A percentile compares a stretch with the other conserved stretches of the same genome.
Evolutionary conservation across 768 basidiomycete species (phyloP).

Genomic region (Boletus sensibilis): DNA sequence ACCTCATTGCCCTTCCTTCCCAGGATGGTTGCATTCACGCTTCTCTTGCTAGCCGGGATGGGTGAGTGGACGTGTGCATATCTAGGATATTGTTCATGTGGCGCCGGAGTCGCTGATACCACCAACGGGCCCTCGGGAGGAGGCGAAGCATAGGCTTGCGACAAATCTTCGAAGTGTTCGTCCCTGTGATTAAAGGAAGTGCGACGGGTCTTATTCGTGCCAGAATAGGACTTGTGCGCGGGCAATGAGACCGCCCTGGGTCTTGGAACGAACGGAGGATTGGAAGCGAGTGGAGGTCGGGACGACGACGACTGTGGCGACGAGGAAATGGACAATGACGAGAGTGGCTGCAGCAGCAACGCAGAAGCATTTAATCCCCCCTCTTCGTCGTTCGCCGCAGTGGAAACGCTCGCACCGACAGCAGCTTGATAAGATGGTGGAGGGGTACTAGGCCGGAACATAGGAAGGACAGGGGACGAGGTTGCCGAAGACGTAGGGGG

Average conservation of each 20-base stretch:
- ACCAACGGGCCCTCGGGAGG: slow-evolving; percentile 30
- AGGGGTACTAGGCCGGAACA: slow-evolving; percentile 27
- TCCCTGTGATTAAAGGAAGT: slow-evolving; percentile 16
- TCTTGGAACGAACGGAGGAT: slow-evolving; percentile 15
- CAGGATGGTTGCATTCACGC: slow-evolving; percentile 7
- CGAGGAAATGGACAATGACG: slow-evolving; percentile 16
- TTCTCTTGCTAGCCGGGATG: slow-evolving; percentile 15
- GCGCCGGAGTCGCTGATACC: slow-evolving; percentile 14
- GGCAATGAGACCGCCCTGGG: slow-evolving; percentile 31
- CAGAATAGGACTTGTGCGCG: neutral
- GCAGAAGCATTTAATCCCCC: slow-evolving; percentile 23
- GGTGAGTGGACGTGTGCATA: slow-evolving; percentile 30
- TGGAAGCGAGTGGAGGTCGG: slow-evolving; percentile 13
- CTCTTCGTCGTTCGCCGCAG: neutral
- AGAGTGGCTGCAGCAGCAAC: slow-evolving; percentile 29
- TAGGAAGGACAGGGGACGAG: slow-evolving; percentile 15
- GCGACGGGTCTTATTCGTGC: slow-evolving; percentile 12
- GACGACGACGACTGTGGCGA: slow-evolving; percentile 1
- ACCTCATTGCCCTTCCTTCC: slow-evolving; percentile 19
- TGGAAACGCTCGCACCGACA: neutral
- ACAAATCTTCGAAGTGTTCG: slow-evolving; percentile 30
- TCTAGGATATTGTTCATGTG: slow-evolving; percentile 26
- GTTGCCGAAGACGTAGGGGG: slow-evolving; percentile 6
- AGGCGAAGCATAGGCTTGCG: slow-evolving; percentile 30
- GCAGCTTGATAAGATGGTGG: slow-evolving; percentile 25